A percentile compares a stretch with the other conserved stretches of the same genome.
Conservation (phyloP, 2,329 filamentous ascomycete genomes). For the Tolypocladium tropicale region DNA sequence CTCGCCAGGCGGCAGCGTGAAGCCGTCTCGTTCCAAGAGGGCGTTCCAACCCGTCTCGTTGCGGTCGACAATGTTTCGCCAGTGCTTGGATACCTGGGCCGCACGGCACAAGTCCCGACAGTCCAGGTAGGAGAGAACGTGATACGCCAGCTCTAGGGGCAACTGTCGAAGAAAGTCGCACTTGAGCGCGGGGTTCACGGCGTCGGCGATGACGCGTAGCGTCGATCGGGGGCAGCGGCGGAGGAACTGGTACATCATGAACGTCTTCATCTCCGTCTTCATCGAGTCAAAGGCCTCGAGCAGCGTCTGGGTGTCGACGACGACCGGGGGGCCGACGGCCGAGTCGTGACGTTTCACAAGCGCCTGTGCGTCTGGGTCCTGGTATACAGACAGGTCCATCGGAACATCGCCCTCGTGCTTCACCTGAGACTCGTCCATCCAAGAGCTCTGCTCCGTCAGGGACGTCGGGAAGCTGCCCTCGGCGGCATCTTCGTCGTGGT, state of each 20-base stretch:
- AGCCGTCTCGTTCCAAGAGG: slow-evolving; percentile 77
- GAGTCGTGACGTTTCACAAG: neutral
- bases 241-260: slow-evolving; percentile 93
- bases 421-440: slow-evolving; percentile 31
- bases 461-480: slow-evolving; percentile 21
- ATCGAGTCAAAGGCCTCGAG: slow-evolving; percentile 85
- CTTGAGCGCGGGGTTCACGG: slow-evolving; percentile 88
- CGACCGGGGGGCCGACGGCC: slow-evolving; percentile 11
- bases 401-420: slow-evolving; percentile 14
- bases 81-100: slow-evolving; percentile 87
- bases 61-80: slow-evolving; percentile 81
- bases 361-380: slow-evolving; percentile 11
- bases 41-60: slow-evolving; percentile 97
- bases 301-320: slow-evolving; percentile 77
- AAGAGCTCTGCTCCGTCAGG: slow-evolving; percentile 18
- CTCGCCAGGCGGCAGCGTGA: slow-evolving; percentile 67
- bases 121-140: slow-evolving; percentile 81
- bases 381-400: slow-evolving; percentile 5
- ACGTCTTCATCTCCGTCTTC: slow-evolving; percentile 84
- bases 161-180: slow-evolving; percentile 83
- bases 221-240: slow-evolving; percentile 81
- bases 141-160: slow-evolving; percentile 76
- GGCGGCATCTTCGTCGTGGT: slow-evolving; percentile 31
- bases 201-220: slow-evolving; percentile 77
- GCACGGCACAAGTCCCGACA: slow-evolving; percentile 78